Evolutionary conservation across 148 eudicot genomes (phyloP).

Genomic region (Fagopyrum esculentum): DNA sequence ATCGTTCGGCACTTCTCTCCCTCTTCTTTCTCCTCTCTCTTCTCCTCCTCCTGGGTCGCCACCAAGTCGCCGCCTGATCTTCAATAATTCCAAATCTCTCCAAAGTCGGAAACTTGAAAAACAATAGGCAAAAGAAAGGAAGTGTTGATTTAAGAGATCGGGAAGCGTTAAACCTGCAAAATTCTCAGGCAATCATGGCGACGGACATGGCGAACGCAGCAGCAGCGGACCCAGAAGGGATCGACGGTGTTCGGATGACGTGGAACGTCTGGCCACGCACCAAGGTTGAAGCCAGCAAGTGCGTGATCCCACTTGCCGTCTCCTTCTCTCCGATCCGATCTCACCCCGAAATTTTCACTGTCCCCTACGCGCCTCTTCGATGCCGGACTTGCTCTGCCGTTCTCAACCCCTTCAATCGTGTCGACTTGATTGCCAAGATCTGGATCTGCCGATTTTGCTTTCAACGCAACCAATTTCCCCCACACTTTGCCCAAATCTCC

Average conservation of each 20-base stretch:
- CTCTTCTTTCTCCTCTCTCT: constrained; percentile 3
- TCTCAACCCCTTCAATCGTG: constrained; percentile 60
- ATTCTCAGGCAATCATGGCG: constrained; percentile 28
- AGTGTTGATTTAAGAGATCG: background rate
- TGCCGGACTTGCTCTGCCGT: constrained; percentile 65
- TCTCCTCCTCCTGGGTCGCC: constrained; percentile 17
- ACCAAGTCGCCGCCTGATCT: background rate
- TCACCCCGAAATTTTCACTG: constrained; percentile 42
- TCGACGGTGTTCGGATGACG: constrained; percentile 78
- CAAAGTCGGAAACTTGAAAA: too few relatives aligned
- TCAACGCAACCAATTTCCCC: constrained; percentile 85
- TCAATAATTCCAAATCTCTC: too few relatives aligned
- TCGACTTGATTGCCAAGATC: constrained; percentile 62
- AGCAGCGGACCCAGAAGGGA: constrained; percentile 64
- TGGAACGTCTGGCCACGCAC: constrained; percentile 91
- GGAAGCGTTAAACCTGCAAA: constrained; percentile 1
- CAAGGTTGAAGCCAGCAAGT: constrained; percentile 74
- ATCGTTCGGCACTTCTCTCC: background rate
- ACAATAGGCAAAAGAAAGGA: too few relatives aligned
- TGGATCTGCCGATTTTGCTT: constrained; percentile 94
- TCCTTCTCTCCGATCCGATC: constrained; percentile 70
- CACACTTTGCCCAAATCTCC: constrained; percentile 52
- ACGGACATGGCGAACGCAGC: constrained; percentile 42
- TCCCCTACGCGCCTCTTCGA: constrained; percentile 74
- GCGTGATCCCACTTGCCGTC: constrained; percentile 85